phyloP scores from a whole-genome alignment of 441 rosid genomes.

The Erysimum cheiri region DNA sequence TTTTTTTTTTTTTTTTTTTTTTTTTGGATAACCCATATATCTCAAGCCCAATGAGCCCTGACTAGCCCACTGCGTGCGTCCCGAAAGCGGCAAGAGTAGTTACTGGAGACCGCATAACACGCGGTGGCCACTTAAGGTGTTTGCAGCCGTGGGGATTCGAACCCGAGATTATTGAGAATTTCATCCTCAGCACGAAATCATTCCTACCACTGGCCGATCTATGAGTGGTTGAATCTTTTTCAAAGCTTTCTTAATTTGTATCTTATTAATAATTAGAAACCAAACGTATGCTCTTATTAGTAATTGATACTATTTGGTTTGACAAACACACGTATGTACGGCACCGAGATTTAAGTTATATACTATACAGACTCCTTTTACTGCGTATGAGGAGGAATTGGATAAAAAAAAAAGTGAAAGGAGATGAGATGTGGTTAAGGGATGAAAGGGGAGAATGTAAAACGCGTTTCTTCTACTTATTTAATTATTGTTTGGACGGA shows the following conservation, averaged over 20 bases:
- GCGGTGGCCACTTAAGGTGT: too few species aligned
- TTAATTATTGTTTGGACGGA: conserved; percentile 14
- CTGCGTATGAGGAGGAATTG: too few species aligned
- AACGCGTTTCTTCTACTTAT: conserved; percentile 37
- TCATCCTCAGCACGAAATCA: too few species aligned
- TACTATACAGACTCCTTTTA: background rate
- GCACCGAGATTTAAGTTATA: background rate
- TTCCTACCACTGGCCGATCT: too few species aligned
- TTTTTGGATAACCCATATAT: too few species aligned
- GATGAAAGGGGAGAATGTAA: background rate
- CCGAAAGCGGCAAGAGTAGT: too few species aligned
- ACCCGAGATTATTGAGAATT: too few species aligned
- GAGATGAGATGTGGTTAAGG: conserved; percentile 23
- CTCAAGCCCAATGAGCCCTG: too few species aligned
- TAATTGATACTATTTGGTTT: background rate
- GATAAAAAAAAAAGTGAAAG: background rate
- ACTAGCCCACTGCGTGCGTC: too few species aligned
- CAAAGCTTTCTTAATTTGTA: background rate
- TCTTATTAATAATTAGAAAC: background rate
- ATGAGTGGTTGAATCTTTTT: background rate
- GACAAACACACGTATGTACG: background rate
- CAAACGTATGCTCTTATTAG: background rate
- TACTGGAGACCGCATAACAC: too few species aligned
- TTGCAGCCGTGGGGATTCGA: too few species aligned
- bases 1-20: too few species aligned